Conservation (phyloP, 2,329 filamentous ascomycete genomes). For the Rhynchosporium secalis region DNA sequence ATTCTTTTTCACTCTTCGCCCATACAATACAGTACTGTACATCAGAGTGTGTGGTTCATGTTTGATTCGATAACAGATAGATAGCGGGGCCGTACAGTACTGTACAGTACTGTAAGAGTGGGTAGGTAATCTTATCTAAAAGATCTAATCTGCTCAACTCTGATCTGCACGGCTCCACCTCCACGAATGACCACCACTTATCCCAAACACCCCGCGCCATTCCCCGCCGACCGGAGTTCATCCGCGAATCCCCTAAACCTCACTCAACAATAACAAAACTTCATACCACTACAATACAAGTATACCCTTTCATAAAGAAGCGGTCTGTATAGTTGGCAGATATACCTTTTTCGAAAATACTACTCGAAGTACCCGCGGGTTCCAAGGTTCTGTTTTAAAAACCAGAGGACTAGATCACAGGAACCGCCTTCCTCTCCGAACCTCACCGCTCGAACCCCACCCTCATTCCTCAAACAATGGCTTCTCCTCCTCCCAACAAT, state of each 20-base stretch:
- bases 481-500: constrained; percentile 19
- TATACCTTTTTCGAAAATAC: background rate
- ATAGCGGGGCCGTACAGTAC: no score
- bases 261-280: background rate
- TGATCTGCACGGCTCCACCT: background rate
- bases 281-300: background rate
- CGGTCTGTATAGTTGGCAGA: constrained; percentile 10
- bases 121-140: background rate
- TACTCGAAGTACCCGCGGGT: background rate
- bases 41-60: no score
- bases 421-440: constrained; percentile 2
- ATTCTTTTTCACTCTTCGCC: no score
- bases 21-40: no score
- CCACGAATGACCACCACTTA: background rate
- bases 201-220: constrained; percentile 1
- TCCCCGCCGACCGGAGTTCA: constrained; percentile 9
- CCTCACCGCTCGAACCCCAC: constrained; percentile 23
- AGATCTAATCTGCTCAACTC: background rate
- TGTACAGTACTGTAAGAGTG: no score
- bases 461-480: constrained; percentile 14
- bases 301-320: constrained; percentile 7
- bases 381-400: no score
- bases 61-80: no score
- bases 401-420: no score
- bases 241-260: background rate